These are phyloP conservation scores for Aspergillus terreus DNA, from an alignment of 2,329 filamentous ascomycete species.

Conservation along the genomic window DNA sequence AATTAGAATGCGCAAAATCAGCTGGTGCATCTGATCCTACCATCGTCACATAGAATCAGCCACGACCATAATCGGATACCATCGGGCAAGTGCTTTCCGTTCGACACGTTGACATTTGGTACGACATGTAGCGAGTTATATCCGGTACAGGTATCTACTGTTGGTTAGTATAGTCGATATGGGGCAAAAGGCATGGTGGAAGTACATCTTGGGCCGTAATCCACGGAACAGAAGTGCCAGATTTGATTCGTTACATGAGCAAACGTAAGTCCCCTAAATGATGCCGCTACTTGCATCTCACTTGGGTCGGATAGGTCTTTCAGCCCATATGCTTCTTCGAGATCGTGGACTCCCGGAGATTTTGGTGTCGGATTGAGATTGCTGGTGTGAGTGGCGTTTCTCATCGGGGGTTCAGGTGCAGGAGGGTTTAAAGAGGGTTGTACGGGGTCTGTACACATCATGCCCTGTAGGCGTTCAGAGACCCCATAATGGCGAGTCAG, in stretches of 20 bases:
- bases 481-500: constrained; percentile 65
- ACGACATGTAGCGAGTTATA: constrained; percentile 56
- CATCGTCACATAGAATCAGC: constrained; percentile 65
- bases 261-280: constrained; percentile 43
- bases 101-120: constrained; percentile 44
- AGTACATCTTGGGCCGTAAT: constrained; percentile 63
- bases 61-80: constrained; percentile 65
- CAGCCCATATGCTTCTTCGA: constrained; percentile 29
- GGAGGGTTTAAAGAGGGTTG: constrained; percentile 20
- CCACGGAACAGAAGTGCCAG: constrained; percentile 72
- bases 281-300: constrained; percentile 19
- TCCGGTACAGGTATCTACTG: constrained; percentile 63
- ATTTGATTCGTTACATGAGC: constrained; percentile 64
- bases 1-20: constrained; percentile 4
- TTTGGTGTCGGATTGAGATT: constrained; percentile 8
- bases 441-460: constrained; percentile 59
- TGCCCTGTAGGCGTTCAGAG: constrained; percentile 60
- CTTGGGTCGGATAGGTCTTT: constrained; percentile 20
- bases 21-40: constrained; percentile 31
- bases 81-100: constrained; percentile 38
- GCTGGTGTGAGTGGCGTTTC: constrained; percentile 6
- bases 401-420: constrained; percentile 13
- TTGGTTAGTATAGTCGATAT: constrained; percentile 17
- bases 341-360: constrained; percentile 20
- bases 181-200: constrained; percentile 2